Conservation (phyloP, 208 protist species). For the Trichomonas gallinae region DNA sequence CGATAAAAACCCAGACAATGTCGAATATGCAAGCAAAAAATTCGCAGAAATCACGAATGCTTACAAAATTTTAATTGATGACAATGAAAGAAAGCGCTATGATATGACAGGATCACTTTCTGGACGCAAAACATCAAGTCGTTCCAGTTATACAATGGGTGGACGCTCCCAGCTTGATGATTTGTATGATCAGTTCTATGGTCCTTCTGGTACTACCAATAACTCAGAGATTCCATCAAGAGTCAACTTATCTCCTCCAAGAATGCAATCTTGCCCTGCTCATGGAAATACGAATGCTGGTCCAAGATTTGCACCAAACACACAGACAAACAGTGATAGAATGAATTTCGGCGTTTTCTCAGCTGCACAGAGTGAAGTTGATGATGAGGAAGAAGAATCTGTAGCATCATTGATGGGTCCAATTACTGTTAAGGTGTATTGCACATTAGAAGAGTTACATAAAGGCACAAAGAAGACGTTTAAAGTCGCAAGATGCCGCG, state of each 20-base stretch:
- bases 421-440: neutral
- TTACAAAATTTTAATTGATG: neutral
- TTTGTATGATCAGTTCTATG: neutral
- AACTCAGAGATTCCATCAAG: neutral
- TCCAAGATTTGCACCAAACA: neutral
- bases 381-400: neutral
- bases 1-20: neutral
- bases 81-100: neutral
- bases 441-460: neutral
- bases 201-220: neutral
- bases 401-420: neutral
- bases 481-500: neutral
- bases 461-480: neutral
- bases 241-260: neutral
- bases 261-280: neutral
- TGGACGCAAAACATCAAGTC: neutral
- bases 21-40: neutral
- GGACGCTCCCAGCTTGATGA: neutral
- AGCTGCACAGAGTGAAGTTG: neutral
- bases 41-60: neutral
- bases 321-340: neutral
- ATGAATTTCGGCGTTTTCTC: neutral
- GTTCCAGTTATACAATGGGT: neutral
- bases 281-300: neutral
- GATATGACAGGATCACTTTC: neutral